Evolutionary conservation across 176 grass and related monocot genomes (phyloP), one percentile per base, ranked within the genome.

Genomic region (Oropetium thomaeum): DNA sequence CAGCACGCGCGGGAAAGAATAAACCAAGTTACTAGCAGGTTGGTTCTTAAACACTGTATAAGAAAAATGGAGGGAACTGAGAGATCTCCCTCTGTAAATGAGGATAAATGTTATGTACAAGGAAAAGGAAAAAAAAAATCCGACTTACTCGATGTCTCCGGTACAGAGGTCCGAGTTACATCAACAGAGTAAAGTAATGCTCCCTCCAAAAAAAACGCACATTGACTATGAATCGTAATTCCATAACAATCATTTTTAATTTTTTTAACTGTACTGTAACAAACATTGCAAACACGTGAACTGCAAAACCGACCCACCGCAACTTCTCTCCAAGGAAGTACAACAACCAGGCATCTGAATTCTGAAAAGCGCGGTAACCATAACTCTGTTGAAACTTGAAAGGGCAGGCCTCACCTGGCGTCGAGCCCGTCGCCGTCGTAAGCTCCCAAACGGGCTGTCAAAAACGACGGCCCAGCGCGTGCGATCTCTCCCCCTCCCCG

Each of bases 391-490:
- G 11, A 40, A 41, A n/a, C n/a, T n/a, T n/a, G n/a, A 53, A n/a
- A 5, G 48, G 32, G 47, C 30, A 26, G 12, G 47, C 45, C 49
- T 57, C n/a, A 12, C 33, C 10, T 11, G 20, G n/a, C 11, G 6
- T 45, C 5, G n/a, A 0, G 2, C 67, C 3, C 16, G 28, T 81
- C 69, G 79, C 58, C 8, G 23, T 54, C 69, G 26, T 15, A 42
- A 27, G 51, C 22, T 67, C 73, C 20, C 5, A 27, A 75, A 62
- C 41, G 71, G 64, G 48, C 11, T 61, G 67, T 67, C 78, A 87
- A 77, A 79, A 83, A 49, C 33, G 74, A 83, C 52, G 52, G 52
- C 79, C 19, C 74, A 87, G 19, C 85, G 73, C 85, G 73, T 57
- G 47, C 38, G 42, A 78, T 38, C 32, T 10, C 45, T 19, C 0